Evolutionary conservation across 1,284 basidiomycete species (phyloP).

Genomic region (Sporisorium reilianum): DNA sequence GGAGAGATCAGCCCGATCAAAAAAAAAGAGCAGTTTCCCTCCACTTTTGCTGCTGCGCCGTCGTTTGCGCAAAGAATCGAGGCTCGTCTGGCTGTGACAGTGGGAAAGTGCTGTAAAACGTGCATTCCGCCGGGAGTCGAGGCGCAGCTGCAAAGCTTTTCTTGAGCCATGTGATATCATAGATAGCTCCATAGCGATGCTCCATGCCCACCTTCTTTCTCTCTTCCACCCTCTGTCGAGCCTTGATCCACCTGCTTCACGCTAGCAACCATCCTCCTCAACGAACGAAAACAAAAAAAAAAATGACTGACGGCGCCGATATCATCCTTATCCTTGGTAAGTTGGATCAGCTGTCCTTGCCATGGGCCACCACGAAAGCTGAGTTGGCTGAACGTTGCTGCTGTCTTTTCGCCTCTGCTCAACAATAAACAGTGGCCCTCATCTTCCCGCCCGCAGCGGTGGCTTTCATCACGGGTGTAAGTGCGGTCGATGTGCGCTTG

Average conservation of each 20-base stretch:
- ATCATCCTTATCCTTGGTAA: constrained; percentile 53
- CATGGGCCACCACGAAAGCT: background rate
- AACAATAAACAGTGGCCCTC: constrained; percentile 74
- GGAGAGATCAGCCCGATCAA: background rate
- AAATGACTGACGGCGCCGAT: constrained; percentile 42
- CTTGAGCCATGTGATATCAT: constrained; percentile 6
- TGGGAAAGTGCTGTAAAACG: constrained; percentile 1
- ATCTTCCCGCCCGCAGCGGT: constrained; percentile 74
- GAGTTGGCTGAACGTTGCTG: background rate
- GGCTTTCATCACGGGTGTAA: constrained; percentile 77
- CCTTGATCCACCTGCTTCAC: background rate
- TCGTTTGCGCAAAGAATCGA: background rate
- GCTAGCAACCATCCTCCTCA: no score
- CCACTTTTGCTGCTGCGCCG: constrained; percentile 16
- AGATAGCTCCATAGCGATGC: no score
- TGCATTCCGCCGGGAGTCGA: background rate
- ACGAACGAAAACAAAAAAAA: background rate
- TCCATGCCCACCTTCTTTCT: background rate
- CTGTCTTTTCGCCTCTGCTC: background rate
- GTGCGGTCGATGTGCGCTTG: background rate
- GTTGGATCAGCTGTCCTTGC: constrained; percentile 5
- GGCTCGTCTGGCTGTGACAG: background rate
- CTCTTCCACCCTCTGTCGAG: background rate
- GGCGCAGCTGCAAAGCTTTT: constrained; percentile 9
- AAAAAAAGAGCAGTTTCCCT: background rate